Conservation (phyloP, 176 grass and related monocot species). For the Oryza punctata region DNA sequence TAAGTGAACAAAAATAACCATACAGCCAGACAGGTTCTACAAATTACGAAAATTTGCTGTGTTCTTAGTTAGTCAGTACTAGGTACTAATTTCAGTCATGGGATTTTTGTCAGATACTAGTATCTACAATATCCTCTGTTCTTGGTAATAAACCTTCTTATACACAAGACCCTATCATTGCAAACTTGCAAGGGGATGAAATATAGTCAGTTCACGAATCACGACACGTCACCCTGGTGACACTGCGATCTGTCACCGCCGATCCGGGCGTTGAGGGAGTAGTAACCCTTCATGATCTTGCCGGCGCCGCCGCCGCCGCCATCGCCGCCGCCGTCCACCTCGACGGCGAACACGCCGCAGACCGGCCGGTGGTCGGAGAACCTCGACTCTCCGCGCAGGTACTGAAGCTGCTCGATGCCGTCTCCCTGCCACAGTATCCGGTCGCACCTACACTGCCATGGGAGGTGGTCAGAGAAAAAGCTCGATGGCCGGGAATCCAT, state of each 20-base stretch:
- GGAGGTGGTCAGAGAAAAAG: not conserved
- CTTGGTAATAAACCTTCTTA: not conserved
- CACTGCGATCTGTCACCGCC: constrained; percentile 47
- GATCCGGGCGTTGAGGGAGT: constrained; percentile 38
- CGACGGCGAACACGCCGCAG: constrained; percentile 65
- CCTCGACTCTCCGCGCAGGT: constrained; percentile 82
- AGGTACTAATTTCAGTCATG: not conserved
- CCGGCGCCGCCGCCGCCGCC: constrained; percentile 1
- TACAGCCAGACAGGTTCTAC: no score
- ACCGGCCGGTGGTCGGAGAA: constrained; percentile 96
- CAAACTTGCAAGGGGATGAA: not conserved
- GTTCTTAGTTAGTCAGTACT: no score
- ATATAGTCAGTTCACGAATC: not conserved
- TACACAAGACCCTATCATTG: not conserved
- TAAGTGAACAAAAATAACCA: no score
- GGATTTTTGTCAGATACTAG: not conserved
- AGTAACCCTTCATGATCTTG: constrained; percentile 60
- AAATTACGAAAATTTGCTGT: no score
- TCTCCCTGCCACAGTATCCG: constrained; percentile 89
- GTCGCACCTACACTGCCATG: constrained; percentile 69
- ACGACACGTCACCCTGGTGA: not conserved
- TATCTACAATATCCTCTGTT: not conserved
- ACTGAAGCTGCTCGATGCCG: constrained; percentile 85
- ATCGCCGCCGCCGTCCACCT: constrained; percentile 40
- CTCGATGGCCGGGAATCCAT: not conserved